Evolutionary conservation across 257 asterid species (phyloP).

Genomic region (Nicotiana otophora): DNA sequence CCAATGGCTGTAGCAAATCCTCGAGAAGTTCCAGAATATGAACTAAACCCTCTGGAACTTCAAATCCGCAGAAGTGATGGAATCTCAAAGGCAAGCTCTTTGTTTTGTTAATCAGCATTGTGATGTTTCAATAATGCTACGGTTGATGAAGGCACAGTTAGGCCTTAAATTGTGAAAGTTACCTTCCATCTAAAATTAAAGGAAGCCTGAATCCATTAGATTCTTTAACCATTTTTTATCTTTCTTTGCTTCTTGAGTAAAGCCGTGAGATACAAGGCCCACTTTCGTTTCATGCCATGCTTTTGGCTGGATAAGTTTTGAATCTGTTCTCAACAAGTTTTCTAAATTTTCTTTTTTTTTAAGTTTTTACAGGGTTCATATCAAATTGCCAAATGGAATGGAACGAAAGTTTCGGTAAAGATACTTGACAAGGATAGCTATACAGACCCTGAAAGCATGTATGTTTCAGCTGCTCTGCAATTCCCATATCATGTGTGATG

Average conservation of each 20-base stretch:
- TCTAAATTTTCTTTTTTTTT: neutral
- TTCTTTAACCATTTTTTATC: neutral
- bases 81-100: constrained; percentile 64
- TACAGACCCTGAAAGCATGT: constrained; percentile 76
- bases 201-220: neutral
- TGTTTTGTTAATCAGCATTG: neutral
- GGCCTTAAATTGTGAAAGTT: neutral
- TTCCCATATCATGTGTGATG: neutral
- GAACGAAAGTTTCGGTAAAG: constrained; percentile 93
- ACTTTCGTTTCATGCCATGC: neutral
- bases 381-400: constrained; percentile 99
- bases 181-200: neutral
- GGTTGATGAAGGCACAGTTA: neutral
- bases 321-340: neutral
- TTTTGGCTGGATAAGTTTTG: neutral
- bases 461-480: constrained; percentile 20
- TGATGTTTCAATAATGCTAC: neutral
- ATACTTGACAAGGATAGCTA: constrained; percentile 86
- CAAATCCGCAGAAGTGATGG: constrained; percentile 93
- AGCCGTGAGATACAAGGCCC: neutral
- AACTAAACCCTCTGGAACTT: constrained; percentile 88
- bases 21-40: constrained; percentile 96
- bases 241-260: constrained; percentile 1
- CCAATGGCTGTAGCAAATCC: constrained; percentile 96
- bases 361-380: constrained; percentile 64